Evolutionary conservation across 495 filamentous ascomycete species (phyloP).

Genomic region (Recurvomyces mirabilis): DNA sequence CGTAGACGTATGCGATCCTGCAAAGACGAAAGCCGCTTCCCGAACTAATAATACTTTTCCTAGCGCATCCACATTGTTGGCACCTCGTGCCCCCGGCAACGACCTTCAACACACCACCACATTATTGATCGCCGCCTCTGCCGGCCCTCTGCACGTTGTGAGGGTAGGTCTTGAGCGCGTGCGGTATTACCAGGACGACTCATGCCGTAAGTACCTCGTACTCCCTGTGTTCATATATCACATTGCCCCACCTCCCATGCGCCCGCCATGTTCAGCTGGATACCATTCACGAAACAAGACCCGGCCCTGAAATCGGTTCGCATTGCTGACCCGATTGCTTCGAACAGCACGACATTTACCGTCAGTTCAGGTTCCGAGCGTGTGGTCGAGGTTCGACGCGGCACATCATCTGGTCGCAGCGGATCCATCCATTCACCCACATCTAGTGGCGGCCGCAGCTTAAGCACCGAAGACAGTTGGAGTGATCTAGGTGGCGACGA

Average conservation of each 20-base stretch:
- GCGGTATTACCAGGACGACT: too few species aligned
- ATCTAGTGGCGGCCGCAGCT: constrained; percentile 8
- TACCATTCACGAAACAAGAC: too few species aligned
- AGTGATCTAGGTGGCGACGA: constrained; percentile 22
- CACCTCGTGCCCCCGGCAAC: not conserved
- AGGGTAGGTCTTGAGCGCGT: too few species aligned
- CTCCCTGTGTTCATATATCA: too few species aligned
- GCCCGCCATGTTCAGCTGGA: too few species aligned
- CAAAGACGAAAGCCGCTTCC: too few species aligned
- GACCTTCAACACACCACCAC: too few species aligned
- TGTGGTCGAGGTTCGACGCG: constrained; percentile 8
- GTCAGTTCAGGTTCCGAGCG: constrained; percentile 18
- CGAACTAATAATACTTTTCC: too few species aligned
- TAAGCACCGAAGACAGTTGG: constrained; percentile 15
- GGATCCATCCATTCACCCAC: constrained; percentile 15
- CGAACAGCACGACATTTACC: constrained; percentile 9
- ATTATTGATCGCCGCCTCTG: not conserved
- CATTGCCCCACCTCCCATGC: too few species aligned
- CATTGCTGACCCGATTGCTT: not conserved
- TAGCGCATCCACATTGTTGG: too few species aligned
- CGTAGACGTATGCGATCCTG: too few species aligned
- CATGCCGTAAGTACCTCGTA: not conserved
- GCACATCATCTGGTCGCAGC: constrained; percentile 16
- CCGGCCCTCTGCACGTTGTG: not conserved
- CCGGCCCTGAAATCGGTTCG: not conserved